Base-by-base conservation (phyloP, 2,329 filamentous ascomycete genomes). In the Amauroascus niger region DNA sequence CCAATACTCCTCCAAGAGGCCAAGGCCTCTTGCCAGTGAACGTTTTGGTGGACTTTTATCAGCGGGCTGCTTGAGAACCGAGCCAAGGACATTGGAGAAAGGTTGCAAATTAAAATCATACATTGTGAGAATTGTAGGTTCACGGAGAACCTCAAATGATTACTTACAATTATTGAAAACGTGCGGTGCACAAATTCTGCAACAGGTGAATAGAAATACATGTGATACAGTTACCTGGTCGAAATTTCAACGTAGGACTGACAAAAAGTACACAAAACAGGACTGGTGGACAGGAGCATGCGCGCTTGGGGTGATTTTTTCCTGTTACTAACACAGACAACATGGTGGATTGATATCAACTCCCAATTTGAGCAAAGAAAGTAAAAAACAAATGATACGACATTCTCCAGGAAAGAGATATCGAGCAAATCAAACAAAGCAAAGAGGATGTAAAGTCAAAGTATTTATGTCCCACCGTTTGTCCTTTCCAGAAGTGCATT, bases 401-500 rank as follows among this genome's bases (percentile, higher is more conserved):
- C 18, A n/a, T 6, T 18, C 14, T n/a, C 35, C 16, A 20, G 20
- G 9, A 50, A 16, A 13, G 13, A 41, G 20, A 32, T 28, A 9
- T 20, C 24, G 26, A 40, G 33, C 16, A n/a, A 28, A 16, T 28
- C 6, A 45, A 37, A 24, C 16, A 22, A 8, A 20, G 18, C 3
- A 7, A 44, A 13, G 11, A n/a, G 3, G 35, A 39, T 28, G n/a
- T 7, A 13, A 24, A 43, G 24, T 3, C 13, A 33, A n/a, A 32
- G 14, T 49, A 39, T 28, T 52, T 40, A 52, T 22, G 20, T 28
- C 4, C 65, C 62, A 11, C 66, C 63, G 52, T 69, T 69, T 14
- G 64, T 67, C 30, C 62, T 65, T 53, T 69, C 61, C 30, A 67
- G 62, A 37, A 76, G 59, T 56, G 73, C 71, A 20, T 65, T 62